Evolutionary conservation across 805 yeast genomes (phyloP).

Genomic region (Cyberlindnera petersonii): DNA sequence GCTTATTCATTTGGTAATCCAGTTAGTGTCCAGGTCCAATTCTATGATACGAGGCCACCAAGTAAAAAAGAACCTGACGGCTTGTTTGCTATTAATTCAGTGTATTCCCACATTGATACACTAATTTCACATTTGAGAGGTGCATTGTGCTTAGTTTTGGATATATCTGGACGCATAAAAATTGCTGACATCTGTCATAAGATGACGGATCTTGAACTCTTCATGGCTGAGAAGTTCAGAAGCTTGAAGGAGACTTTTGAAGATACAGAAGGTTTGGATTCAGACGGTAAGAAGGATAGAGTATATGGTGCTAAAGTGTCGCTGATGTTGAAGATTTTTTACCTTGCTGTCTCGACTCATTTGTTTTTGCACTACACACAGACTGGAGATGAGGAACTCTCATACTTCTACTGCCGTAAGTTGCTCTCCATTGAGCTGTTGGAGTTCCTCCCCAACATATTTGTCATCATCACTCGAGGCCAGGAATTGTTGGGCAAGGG

Average conservation of each 20-base stretch:
- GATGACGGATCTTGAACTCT: slow-evolving; percentile 3
- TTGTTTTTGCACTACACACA: slow-evolving; percentile 8
- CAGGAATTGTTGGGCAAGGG: slow-evolving; percentile 3
- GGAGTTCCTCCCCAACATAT: slow-evolving; percentile 8
- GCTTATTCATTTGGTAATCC: slow-evolving; percentile 11
- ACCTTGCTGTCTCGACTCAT: slow-evolving; percentile 1
- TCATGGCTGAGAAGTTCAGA: neutral
- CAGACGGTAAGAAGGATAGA: neutral
- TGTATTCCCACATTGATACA: neutral
- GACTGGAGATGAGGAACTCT: slow-evolving; percentile 1
- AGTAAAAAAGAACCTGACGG: neutral
- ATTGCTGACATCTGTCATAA: slow-evolving; percentile 2
- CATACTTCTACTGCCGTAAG: slow-evolving; percentile 9
- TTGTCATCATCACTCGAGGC: slow-evolving; percentile 1
- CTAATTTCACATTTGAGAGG: slow-evolving; percentile 2
- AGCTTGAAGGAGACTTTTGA: no score
- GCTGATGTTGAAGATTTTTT: slow-evolving; percentile 6
- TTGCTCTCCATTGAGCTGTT: slow-evolving; percentile 3
- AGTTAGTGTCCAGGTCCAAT: slow-evolving; percentile 5
- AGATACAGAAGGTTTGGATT: no score
- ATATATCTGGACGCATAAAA: slow-evolving; percentile 4
- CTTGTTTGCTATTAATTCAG: neutral
- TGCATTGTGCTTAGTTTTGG: slow-evolving; percentile 1
- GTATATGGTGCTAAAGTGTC: neutral
- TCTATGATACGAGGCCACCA: slow-evolving; percentile 10